Base-by-base conservation (phyloP, 2,329 filamentous ascomycete genomes). In the Rhynchosporium agropyri region DNA sequence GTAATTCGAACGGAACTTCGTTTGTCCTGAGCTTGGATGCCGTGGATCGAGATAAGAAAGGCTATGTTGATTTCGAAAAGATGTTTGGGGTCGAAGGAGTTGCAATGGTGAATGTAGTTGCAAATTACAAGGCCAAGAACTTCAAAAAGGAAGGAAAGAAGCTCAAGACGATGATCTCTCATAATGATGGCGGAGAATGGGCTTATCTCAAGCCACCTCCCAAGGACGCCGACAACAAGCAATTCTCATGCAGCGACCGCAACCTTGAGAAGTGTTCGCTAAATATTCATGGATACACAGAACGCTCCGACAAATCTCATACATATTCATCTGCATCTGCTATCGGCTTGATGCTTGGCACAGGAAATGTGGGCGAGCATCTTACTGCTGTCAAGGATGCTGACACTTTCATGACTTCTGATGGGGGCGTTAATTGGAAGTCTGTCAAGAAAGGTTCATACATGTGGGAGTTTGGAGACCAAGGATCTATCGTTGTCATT, bases 1-100 rank as follows among this genome's bases (percentile, higher is more conserved):
- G 92, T 74, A 99, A 99, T 79, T 97, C 92, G 71, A 98, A 99
- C 74, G 95, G 95, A 60, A 99, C 95, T 0, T 95, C 90, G 1
- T 99, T 97, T 72, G 91, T 97, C 12, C 80, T 96, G 67, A 96
- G 91, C 76, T 81, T 95, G 29, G 80, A 85, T 55, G 86, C 85
- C 26, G 92, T 98, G 73, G 97, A 98, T 76, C 85, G 91, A 69
- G 87, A 97, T 73, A 79, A 83, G 12, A 70, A 75, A 1, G 92
- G 88, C 49, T 97, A 88, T 72, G 94, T 97, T 50, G 95, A 99
- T 74, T 99, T 96, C 76, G 95, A 99, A 75, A 97, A 96, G 79
- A 92, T 97, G 81, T 84, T 90, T 54, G 92, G 92, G 2, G 81
- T 99, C 13, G 94, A 99, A 76, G 95, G 95, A 49, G 91, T 99